Percentiles rank a stretch among this genome's conserved stretches.
These are phyloP conservation scores for Psilocybe azurescens DNA, from an alignment of 768 basidiomycete species.

Conservation along the genomic window DNA sequence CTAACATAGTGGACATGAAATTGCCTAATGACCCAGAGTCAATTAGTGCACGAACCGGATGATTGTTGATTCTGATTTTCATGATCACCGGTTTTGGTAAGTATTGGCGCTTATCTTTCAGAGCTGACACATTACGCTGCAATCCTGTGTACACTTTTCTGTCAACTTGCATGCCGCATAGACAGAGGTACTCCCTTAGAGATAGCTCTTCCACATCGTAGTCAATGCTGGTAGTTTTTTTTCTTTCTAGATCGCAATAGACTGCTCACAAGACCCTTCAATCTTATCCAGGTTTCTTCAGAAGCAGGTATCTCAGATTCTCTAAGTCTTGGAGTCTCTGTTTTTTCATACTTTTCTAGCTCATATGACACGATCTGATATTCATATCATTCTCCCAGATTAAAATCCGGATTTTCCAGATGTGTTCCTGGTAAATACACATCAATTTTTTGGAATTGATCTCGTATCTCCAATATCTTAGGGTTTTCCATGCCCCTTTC, in stretches of 20 bases:
- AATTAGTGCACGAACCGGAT: constrained; percentile 36
- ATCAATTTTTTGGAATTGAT: neutral
- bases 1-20: constrained; percentile 41
- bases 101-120: constrained; percentile 22
- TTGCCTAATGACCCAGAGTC: constrained; percentile 45
- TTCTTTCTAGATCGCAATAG: neutral
- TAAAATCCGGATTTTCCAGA: constrained; percentile 3
- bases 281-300: neutral
- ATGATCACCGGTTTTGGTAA: constrained; percentile 41
- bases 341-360: neutral
- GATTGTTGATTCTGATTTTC: constrained; percentile 32
- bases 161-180: constrained; percentile 19
- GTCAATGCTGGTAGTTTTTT: neutral
- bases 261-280: neutral
- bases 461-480: neutral
- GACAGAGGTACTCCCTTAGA: neutral
- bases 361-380: neutral
- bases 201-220: neutral
- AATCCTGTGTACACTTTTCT: constrained; percentile 20
- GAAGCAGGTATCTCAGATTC: too few relatives aligned
- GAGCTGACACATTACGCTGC: constrained; percentile 27
- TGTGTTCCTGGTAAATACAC: neutral
- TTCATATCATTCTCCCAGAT: constrained; percentile 7
- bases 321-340: neutral
- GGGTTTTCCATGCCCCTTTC: neutral